Conservation (phyloP, 2,329 filamentous ascomycete genomes). For the Nemania sp. region DNA sequence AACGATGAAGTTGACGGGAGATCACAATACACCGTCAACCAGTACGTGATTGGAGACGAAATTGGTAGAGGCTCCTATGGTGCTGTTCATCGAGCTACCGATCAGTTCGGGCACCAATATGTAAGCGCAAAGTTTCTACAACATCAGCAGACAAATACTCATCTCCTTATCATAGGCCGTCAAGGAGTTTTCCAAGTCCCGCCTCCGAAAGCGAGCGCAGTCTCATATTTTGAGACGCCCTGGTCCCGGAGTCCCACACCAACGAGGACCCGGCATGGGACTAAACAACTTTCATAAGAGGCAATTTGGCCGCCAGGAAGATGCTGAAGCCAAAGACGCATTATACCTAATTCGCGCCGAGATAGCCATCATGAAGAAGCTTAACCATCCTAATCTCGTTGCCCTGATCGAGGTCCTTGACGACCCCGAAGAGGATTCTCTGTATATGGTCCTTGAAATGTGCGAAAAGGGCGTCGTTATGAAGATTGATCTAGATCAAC, state of each 20-base stretch:
- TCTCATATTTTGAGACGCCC: constrained; percentile 79
- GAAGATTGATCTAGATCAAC: constrained; percentile 90
- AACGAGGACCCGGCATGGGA: constrained; percentile 48
- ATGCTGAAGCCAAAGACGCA: constrained; percentile 74
- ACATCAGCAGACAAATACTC: constrained; percentile 5
- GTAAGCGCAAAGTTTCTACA: constrained; percentile 64
- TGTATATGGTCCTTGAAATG: constrained; percentile 99
- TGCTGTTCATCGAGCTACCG: constrained; percentile 87
- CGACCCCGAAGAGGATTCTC: constrained; percentile 92
- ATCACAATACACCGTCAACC: constrained; percentile 87
- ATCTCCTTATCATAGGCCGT: constrained; percentile 73
- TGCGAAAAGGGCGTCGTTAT: constrained; percentile 98
- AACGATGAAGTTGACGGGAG: constrained; percentile 85
- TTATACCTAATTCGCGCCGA: constrained; percentile 93
- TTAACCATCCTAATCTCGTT: constrained; percentile 95
- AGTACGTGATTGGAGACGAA: constrained; percentile 93
- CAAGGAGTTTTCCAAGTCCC: constrained; percentile 96
- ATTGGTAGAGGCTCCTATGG: constrained; percentile 98
- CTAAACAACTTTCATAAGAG: constrained; percentile 47
- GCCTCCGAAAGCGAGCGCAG: constrained; percentile 88
- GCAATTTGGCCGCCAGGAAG: constrained; percentile 57
- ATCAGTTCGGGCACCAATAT: constrained; percentile 94
- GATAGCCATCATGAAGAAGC: constrained; percentile 99
- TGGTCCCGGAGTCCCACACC: constrained; percentile 58
- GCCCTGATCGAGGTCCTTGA: constrained; percentile 93